phyloP scores from a whole-genome alignment of 306 rosid species.

The Adenanthera pavonina region DNA sequence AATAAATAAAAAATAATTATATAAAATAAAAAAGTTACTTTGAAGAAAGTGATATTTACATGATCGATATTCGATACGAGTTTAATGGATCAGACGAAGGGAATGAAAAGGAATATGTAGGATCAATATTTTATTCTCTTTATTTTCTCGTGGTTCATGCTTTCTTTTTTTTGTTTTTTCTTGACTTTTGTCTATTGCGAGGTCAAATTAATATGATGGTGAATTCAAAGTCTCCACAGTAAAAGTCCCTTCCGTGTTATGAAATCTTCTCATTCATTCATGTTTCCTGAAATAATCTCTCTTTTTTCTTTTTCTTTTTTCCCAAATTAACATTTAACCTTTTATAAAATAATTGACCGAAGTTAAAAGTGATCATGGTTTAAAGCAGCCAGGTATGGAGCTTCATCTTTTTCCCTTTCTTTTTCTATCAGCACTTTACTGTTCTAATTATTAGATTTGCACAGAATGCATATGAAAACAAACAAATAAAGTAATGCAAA shows the following conservation, averaged over 20 bases:
- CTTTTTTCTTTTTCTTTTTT: too few relatives aligned
- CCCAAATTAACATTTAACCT: too few relatives aligned
- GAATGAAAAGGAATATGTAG: neutral
- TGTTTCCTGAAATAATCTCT: neutral
- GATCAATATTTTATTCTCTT: neutral
- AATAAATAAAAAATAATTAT: too few relatives aligned
- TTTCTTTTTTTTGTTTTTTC: neutral
- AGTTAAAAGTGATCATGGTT: neutral
- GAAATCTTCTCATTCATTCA: neutral
- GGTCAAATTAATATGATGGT: conserved; percentile 10
- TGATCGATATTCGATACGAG: neutral
- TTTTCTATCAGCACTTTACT: neutral
- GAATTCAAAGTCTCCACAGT: conserved; percentile 16
- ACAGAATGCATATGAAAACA: neutral
- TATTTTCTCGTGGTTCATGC: neutral
- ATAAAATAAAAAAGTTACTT: too few relatives aligned
- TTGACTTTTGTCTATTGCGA: neutral
- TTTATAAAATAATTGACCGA: neutral
- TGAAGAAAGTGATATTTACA: too few relatives aligned
- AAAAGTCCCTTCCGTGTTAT: neutral
- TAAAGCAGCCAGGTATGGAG: neutral
- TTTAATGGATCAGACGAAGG: neutral
- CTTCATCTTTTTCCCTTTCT: neutral
- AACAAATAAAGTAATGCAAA: neutral
- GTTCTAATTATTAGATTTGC: neutral